Evolutionary conservation across 257 asterid genomes (phyloP), one percentile per base, ranked within the genome.

Genomic region (Phtheirospermum japonicum): DNA sequence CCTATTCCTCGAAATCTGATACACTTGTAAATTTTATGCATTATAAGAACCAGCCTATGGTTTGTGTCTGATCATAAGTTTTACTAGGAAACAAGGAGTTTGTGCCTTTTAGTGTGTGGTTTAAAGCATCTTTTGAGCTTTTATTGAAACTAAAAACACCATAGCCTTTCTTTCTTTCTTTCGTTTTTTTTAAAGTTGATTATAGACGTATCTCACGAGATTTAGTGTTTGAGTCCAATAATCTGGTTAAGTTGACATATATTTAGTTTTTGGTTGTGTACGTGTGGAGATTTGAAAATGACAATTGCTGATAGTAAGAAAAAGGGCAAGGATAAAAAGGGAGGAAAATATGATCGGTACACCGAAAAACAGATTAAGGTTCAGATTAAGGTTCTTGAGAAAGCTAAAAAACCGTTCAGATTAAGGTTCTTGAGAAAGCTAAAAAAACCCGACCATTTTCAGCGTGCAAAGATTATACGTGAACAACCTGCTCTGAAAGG

Each of bases 361-460:
- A 75, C 79, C 0, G 72, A 75, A 61, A 74, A 75, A n/a, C n/a
- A n/a, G n/a, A n/a, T n/a, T n/a, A n/a, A n/a, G n/a, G n/a, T n/a
- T n/a, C n/a, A n/a, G n/a, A n/a, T n/a, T n/a, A n/a, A n/a, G n/a
- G n/a, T n/a, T n/a, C n/a, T n/a, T n/a, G n/a, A n/a, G n/a, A n/a
- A n/a, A n/a, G n/a, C n/a, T n/a, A n/a, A n/a, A n/a, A n/a, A n/a
- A n/a, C n/a, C n/a, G n/a, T n/a, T 33, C 86, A 83, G 67, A 61
- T 78, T 58, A 77, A 63, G 48, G 63, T 76, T 68, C 77, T 83
- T 48, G 86, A 75, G 56, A 70, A 46, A 69, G 54, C 66, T 64
- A 80, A 67, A 82, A 12, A 67, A 63, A 51, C 89, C 89, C 4
- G 60, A 61, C 46, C 52, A 65, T 33, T 28, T 45, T 36, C 77